Conservation (phyloP, 306 rosid genomes). For the Glycine soja region DNA sequence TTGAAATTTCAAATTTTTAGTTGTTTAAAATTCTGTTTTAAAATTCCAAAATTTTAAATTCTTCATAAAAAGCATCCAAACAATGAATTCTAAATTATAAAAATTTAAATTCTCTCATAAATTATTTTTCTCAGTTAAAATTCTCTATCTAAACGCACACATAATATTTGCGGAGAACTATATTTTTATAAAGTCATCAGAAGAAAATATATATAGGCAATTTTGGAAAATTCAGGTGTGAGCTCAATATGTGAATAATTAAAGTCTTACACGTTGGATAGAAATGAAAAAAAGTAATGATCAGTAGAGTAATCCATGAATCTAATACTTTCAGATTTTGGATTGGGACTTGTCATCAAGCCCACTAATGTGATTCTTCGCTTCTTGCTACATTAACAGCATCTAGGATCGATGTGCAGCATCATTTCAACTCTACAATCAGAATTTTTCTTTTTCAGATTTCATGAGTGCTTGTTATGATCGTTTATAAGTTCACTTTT, state of each 20-base stretch:
- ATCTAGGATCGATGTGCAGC: neutral
- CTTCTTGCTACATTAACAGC: neutral
- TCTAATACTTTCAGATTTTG: neutral
- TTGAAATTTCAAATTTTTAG: no score
- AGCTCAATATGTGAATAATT: neutral
- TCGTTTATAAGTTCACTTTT: neutral
- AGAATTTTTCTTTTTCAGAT: neutral
- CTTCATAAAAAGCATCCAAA: no score
- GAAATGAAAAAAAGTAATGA: no score
- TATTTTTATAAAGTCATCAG: neutral
- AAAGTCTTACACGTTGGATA: no score
- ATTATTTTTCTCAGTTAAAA: no score
- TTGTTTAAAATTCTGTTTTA: no score
- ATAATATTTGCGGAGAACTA: neutral
- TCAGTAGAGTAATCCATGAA: neutral
- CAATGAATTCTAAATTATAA: no score
- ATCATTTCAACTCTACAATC: neutral
- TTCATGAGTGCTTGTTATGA: conserved; percentile 3
- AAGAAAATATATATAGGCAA: neutral
- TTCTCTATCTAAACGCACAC: no score
- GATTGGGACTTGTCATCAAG: neutral
- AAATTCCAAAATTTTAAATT: no score
- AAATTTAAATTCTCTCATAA: no score
- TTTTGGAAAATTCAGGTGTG: neutral
- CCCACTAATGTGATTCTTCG: neutral